phyloP scores from a whole-genome alignment of 2,329 filamentous ascomycete species.

The Aplosporella prunicola region DNA sequence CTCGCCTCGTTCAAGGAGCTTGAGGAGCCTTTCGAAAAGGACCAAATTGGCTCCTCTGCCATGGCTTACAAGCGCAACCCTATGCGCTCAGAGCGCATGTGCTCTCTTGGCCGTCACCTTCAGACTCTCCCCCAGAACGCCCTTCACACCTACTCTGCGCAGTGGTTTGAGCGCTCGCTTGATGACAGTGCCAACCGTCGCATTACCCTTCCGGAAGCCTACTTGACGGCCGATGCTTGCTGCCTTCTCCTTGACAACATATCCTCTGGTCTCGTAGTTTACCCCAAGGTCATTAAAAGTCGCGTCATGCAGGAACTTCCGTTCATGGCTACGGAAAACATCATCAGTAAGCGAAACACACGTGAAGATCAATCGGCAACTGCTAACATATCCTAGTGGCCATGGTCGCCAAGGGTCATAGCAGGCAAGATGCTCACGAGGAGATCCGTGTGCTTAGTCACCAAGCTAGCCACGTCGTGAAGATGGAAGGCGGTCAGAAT shows the following conservation, averaged over 20 bases:
- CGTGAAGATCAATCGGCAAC: slow-evolving; percentile 34
- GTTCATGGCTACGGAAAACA: slow-evolving; percentile 65
- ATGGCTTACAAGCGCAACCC: slow-evolving; percentile 58
- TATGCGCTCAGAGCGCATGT: slow-evolving; percentile 53
- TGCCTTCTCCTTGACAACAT: slow-evolving; percentile 63
- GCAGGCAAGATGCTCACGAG: slow-evolving; percentile 76
- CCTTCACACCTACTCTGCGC: slow-evolving; percentile 57
- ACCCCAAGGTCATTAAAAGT: slow-evolving; percentile 60
- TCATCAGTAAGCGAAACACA: slow-evolving; percentile 25
- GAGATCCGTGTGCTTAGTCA: slow-evolving; percentile 72
- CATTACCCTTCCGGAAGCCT: slow-evolving; percentile 40
- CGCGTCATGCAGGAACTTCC: slow-evolving; percentile 69
- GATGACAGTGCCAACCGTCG: slow-evolving; percentile 66
- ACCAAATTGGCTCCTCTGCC: slow-evolving; percentile 58
- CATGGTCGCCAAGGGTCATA: slow-evolving; percentile 59
- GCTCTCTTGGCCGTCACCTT: slow-evolving; percentile 48
- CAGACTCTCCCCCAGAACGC: slow-evolving; percentile 46
- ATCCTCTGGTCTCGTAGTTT: slow-evolving; percentile 64
- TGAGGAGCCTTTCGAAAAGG: slow-evolving; percentile 73
- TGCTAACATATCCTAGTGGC: slow-evolving; percentile 67
- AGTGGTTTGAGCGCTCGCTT: slow-evolving; percentile 71
- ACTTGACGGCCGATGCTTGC: slow-evolving; percentile 45
- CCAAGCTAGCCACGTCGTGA: slow-evolving; percentile 62
- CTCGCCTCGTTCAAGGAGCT: slow-evolving; percentile 70
- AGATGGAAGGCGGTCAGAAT: slow-evolving; percentile 64